Evolutionary conservation across 192 early-diverging fungal species (phyloP), one percentile per base, ranked within the genome.

Genomic region (Coemansia sp.): DNA sequence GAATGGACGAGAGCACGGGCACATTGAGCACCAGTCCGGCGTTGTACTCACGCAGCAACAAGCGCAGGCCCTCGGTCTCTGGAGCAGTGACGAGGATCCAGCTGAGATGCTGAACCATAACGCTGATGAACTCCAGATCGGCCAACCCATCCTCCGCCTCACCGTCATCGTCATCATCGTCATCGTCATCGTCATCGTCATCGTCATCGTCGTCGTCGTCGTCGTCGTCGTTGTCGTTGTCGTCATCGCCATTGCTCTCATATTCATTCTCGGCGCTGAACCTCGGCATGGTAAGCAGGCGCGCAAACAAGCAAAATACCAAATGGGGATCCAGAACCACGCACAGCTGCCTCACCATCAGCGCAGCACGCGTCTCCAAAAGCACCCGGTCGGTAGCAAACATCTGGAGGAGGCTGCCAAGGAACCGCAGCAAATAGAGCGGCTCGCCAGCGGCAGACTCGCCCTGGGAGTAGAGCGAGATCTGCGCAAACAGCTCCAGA

Each of bases 51-150:
- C 91, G 92, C 11, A 99, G 65, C 21, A 91, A 76, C 38, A 89
- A 84, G 20, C 98, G 77, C 57, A 99, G 71, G 39, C 91, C 89
- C 7, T 88, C 81, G 8, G 97, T 80, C 66, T 99, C 98, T 1
- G 95, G 91, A 0, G 96, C 90, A 1, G 98, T 99, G 24, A 98
- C 91, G 13, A 99, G 80, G 43, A 99, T 96, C 59, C 95, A 90
- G 77, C 95, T 97, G 58, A 99, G 80, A 51, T 97, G 96, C 80
- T 98, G 95, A 3, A 99, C 93, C 96, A 99, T 99, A 3, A 89
- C 92, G 60, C 90, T 91, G 6, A 94, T 91, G 85, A 98, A 99
- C 43, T 98, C 97, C 14, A 77, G 62, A 35, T 81, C 78, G 20
- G 60, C 59, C 57, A 65, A 20, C 2, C 11, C 33, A 10, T 66